Conservation (phyloP, 495 filamentous ascomycete species). For the Trichocladium uniseriatum region DNA sequence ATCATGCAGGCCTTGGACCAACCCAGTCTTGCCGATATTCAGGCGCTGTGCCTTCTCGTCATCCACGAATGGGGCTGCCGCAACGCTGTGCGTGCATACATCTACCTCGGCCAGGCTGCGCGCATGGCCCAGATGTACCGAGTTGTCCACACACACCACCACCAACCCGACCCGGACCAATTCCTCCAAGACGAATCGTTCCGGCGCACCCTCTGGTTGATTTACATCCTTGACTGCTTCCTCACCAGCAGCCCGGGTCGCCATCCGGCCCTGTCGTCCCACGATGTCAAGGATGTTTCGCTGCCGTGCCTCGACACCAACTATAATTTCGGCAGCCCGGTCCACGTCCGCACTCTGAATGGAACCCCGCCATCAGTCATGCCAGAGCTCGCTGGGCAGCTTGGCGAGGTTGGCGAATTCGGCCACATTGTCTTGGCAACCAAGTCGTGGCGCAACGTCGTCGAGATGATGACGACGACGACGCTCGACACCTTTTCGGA, state of each 20-base stretch:
- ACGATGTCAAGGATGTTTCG: conserved; percentile 38
- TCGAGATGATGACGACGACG: conserved; percentile 43
- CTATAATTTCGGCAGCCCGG: conserved; percentile 41
- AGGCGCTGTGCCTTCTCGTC: conserved; percentile 42
- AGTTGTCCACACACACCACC: conserved; percentile 37
- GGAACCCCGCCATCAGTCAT: conserved; percentile 29
- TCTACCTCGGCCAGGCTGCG: conserved; percentile 43
- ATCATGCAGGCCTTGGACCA: conserved; percentile 40
- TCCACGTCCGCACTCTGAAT: conserved; percentile 36
- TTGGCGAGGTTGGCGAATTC: conserved; percentile 41
- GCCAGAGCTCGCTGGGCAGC: conserved; percentile 22
- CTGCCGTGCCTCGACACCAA: conserved; percentile 43
- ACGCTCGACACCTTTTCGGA: conserved; percentile 38
- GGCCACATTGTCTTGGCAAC: conserved; percentile 44
- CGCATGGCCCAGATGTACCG: conserved; percentile 46
- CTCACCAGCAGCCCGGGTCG: conserved; percentile 46
- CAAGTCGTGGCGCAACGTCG: conserved; percentile 43
- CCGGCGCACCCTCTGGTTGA: conserved; percentile 43
- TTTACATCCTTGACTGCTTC: conserved; percentile 45
- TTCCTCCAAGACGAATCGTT: conserved; percentile 45
- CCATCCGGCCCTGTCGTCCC: conserved; percentile 37
- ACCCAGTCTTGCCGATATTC: conserved; percentile 42
- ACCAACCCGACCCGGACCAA: conserved; percentile 36
- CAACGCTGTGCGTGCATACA: conserved; percentile 44
- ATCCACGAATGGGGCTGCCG: conserved; percentile 45